Base-by-base conservation (phyloP, 1,139 yeast species). In the Geotrichum reessii region DNA sequence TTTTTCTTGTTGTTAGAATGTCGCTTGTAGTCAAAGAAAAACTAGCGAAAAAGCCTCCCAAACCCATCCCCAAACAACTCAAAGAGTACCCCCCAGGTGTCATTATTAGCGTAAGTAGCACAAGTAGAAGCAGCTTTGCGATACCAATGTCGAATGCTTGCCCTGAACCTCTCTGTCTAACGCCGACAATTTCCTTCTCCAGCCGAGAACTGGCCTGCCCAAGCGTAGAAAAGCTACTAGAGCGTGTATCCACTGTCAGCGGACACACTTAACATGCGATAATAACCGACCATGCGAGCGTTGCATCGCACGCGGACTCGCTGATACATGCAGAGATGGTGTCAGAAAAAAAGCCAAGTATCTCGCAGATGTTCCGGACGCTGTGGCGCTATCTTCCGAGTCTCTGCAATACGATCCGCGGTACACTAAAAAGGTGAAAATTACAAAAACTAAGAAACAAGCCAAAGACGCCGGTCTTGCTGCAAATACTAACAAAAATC, bases 181-280 rank as follows among this genome's bases (percentile, higher is more conserved):
- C 53, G 9, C 50, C 22, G 8, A 25, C 42, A 3, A 7, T 12
- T n/a, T 21, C 12, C 6, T 53, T 8, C 19, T 25, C 24, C 17
- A 42, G 60, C 65, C 62, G 33, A 51, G 60, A 33, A 62, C 62
- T 22, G 65, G 62, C 52, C 58, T 62, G 42, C 69, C 73, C 28
- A 70, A 69, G 54, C 73, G 81, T 53, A 75, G 73, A 64, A 90
- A 90, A 71, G 89, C 93, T 0, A 78, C 85, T 11, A 78, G 95
- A 61, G 97, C 98, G n/a, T 92, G 98, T 67, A 82, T 83, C 56
- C 95, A 90, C 73, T 92, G 98, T 69, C 91, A 91, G 62, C 83
- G 82, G 66, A 88, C 96, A 1, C 98, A 92, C 71, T 83, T 90
- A 78, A 87, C 97, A 0, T 92, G 98, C 71, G 96, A 90, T 66